phyloP scores from a whole-genome alignment of 2,329 filamentous ascomycete genomes.

The Calonectria multiphialidica region DNA sequence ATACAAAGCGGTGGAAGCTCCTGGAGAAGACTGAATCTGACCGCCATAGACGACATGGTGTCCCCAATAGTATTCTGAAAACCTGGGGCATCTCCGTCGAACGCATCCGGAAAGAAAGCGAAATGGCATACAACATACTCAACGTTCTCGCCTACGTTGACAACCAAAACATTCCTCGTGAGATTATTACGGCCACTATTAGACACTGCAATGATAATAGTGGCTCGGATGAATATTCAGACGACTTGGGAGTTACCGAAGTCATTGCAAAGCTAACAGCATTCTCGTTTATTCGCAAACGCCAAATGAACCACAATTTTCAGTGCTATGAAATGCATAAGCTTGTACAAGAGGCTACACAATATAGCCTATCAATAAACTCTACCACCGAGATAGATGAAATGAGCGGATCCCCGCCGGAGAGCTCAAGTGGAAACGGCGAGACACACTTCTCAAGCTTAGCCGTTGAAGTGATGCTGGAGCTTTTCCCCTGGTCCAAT shows the following conservation, averaged over 20 bases:
- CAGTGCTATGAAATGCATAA: slow-evolving; percentile 47
- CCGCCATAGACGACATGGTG: slow-evolving; percentile 40
- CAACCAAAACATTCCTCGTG: slow-evolving; percentile 45
- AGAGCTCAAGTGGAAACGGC: neutral
- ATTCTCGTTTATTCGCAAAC: slow-evolving; percentile 48
- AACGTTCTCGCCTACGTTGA: slow-evolving; percentile 47
- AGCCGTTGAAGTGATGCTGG: slow-evolving; percentile 33
- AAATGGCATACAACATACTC: slow-evolving; percentile 46
- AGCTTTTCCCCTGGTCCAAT: slow-evolving; percentile 32
- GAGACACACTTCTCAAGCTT: slow-evolving; percentile 36
- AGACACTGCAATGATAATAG: neutral
- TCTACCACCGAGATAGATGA: neutral
- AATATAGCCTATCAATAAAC: slow-evolving; percentile 28
- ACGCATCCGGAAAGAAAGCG: slow-evolving; percentile 43
- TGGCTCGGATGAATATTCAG: neutral
- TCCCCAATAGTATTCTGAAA: slow-evolving; percentile 48
- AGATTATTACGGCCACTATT: slow-evolving; percentile 39
- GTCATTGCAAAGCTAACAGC: slow-evolving; percentile 45
- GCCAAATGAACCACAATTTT: neutral
- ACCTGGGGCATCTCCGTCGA: slow-evolving; percentile 51
- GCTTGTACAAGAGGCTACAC: slow-evolving; percentile 45
- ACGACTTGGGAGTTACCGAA: slow-evolving; percentile 15
- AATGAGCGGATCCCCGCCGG: neutral
- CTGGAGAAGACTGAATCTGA: slow-evolving; percentile 39
- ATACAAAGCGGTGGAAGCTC: slow-evolving; percentile 39